Evolutionary conservation across 257 asterid species (phyloP).

Genomic region (Penstemon eatonii): DNA sequence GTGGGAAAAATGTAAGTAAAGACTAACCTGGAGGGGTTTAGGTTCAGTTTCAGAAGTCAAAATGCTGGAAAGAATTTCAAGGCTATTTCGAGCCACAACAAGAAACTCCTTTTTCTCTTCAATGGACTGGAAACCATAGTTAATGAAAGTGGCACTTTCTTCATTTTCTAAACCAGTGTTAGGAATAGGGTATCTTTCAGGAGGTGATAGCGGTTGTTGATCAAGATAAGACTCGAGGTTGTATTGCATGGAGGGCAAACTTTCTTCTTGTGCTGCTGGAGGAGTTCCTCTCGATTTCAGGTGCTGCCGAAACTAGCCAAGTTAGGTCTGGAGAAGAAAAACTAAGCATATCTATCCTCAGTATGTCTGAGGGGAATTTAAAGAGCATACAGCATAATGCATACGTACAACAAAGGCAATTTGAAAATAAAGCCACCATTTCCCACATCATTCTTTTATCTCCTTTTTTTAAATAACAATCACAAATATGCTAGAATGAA

Average conservation of each 20-base stretch:
- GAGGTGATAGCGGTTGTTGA: constrained; percentile 52
- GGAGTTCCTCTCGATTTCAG: constrained; percentile 59
- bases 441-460: constrained; percentile 8
- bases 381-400: constrained; percentile 5
- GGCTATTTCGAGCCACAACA: constrained; percentile 67
- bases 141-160: constrained; percentile 38
- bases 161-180: constrained; percentile 39
- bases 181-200: constrained; percentile 66
- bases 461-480: not conserved
- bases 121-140: constrained; percentile 48
- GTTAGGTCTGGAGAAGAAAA: constrained; percentile 19
- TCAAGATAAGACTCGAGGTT: constrained; percentile 63
- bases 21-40: constrained; percentile 61
- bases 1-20: constrained; percentile 11
- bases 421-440: not conserved
- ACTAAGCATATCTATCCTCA: not conserved
- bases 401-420: not conserved
- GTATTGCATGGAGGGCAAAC: constrained; percentile 33
- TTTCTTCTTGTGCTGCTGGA: constrained; percentile 42
- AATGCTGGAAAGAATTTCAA: constrained; percentile 81
- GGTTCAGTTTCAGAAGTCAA: constrained; percentile 68
- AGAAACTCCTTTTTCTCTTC: constrained; percentile 78
- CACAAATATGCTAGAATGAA: not conserved
- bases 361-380: not conserved
- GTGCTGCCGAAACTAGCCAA: constrained; percentile 43